Percentiles rank a stretch among this genome's conserved stretches.
Conservation (phyloP, 495 filamentous ascomycete genomes). For the Daldinia caldariorum region DNA sequence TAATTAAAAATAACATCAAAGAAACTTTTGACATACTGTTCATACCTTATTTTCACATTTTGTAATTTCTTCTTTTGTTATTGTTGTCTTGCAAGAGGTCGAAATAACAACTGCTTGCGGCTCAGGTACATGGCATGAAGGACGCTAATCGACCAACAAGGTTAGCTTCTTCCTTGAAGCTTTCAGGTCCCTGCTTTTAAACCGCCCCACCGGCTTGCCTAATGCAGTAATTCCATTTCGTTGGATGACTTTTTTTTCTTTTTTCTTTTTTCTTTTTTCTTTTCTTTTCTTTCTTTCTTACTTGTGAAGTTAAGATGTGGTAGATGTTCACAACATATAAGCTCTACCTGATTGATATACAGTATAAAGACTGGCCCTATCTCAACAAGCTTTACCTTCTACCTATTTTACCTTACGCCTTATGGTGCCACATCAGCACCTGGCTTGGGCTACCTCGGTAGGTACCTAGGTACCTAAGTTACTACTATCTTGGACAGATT, state of each 20-base stretch:
- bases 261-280: background rate
- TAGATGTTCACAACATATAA: background rate
- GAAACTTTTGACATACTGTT: background rate
- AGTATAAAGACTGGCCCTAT: background rate
- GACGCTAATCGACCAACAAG: constrained; percentile 23
- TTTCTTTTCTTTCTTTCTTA: background rate
- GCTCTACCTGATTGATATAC: background rate
- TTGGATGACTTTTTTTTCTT: background rate
- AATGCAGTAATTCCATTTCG: constrained; percentile 15
- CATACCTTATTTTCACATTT: constrained; percentile 3
- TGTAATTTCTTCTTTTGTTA: constrained; percentile 19
- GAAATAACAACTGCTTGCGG: constrained; percentile 31
- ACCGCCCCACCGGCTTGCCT: constrained; percentile 20
- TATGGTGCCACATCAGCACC: constrained; percentile 3
- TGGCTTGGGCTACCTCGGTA: too few relatives aligned
- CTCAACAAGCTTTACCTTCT: background rate
- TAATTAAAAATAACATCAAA: background rate
- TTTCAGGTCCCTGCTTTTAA: constrained; percentile 4
- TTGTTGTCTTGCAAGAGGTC: constrained; percentile 13
- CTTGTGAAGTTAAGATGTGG: background rate
- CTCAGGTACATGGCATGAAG: constrained; percentile 25
- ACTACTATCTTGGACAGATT: background rate
- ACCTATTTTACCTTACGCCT: background rate
- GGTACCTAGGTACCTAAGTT: too few relatives aligned
- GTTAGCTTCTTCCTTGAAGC: constrained; percentile 11